Base-by-base conservation (phyloP, 169 alveolate genomes). In the Eimeria falciformis region DNA sequence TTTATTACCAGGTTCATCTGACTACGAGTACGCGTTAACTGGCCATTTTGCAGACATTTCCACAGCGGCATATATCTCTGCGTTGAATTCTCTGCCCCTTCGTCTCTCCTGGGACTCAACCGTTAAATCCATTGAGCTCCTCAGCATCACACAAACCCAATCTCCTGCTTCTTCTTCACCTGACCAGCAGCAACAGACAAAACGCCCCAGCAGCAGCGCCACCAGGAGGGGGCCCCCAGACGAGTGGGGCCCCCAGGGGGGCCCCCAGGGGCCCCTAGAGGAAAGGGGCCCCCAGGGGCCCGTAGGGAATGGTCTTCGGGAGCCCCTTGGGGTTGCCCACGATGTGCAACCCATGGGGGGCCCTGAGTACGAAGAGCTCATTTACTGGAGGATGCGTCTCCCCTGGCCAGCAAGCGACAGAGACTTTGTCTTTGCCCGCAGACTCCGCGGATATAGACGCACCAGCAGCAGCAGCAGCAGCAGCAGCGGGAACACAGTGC, bases 341-440 rank as follows among this genome's bases (percentile, higher is more conserved):
- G 62, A 50, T 7, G 71, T 58, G 71, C 21, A 58, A 5, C 71
- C 71, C 25, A 21, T 58, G 18, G 71, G 71, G 27, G 71, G 71
- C 71, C 27, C 71, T 5, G 65, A 58, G 2, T 33, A 50, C 21
- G 94, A 91, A 71, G 94, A 91, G 56, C 6, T 82, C 25, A 47
- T 91, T 37, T 91, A 91, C 77, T 91, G 91, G 91, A 73, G 92
- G 12, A 33, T 91, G 62, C 46, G 71, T 6, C 91, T 91, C 5
- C 94, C 94, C 12, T 91, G 94, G 94, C 94, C 94, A 50, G 77
- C 83, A 11, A 4, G 50, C 14, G 94, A 79, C 79, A 12, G 94
- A 29, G 94, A 91, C 55, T 91, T 91, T 33, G 94, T 91, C n/a
- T 91, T 46, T 50, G 87, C 91, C 33, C 68, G 94, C 55, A 79